Evolutionary conservation across 768 basidiomycete genomes (phyloP).

Genomic region (Collybia sordida): DNA sequence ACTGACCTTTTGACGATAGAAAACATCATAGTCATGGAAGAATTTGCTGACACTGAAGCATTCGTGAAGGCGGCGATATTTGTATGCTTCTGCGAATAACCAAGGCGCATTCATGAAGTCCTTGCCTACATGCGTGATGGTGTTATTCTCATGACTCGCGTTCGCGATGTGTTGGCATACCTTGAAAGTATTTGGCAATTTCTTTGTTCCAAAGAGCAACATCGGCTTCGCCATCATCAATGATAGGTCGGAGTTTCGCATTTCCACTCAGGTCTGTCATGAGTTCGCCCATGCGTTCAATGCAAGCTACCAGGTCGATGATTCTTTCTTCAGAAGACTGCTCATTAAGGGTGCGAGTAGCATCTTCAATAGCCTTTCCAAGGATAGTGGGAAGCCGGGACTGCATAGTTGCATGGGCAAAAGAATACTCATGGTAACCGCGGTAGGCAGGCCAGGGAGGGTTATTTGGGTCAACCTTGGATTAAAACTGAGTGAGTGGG

Average conservation of each 20-base stretch:
- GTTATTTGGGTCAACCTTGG: slow-evolving; percentile 68
- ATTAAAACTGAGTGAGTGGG: background rate
- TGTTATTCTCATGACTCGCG: background rate
- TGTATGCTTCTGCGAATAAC: slow-evolving; percentile 95
- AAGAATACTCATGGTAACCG: slow-evolving; percentile 80
- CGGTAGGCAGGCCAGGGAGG: slow-evolving; percentile 83
- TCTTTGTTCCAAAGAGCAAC: slow-evolving; percentile 97
- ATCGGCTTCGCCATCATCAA: slow-evolving; percentile 90
- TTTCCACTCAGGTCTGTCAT: slow-evolving; percentile 87
- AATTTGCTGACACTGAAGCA: slow-evolving; percentile 90
- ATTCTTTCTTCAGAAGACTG: slow-evolving; percentile 81
- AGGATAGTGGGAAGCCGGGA: slow-evolving; percentile 94
- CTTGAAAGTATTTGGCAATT: slow-evolving; percentile 92
- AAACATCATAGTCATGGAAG: slow-evolving; percentile 92
- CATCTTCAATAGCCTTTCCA: slow-evolving; percentile 93
- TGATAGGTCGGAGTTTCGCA: slow-evolving; percentile 80
- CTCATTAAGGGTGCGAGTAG: slow-evolving; percentile 84
- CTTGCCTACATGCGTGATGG: slow-evolving; percentile 48
- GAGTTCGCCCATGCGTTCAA: slow-evolving; percentile 86
- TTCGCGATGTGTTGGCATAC: slow-evolving; percentile 33
- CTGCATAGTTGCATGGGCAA: slow-evolving; percentile 93
- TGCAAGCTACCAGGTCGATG: slow-evolving; percentile 80
- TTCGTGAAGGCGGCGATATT: slow-evolving; percentile 88
- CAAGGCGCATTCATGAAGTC: slow-evolving; percentile 96
- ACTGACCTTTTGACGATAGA: slow-evolving; percentile 85